Evolutionary conservation across 2,329 filamentous ascomycete genomes (phyloP).

Genomic region (Neofusicoccum umdonicola): DNA sequence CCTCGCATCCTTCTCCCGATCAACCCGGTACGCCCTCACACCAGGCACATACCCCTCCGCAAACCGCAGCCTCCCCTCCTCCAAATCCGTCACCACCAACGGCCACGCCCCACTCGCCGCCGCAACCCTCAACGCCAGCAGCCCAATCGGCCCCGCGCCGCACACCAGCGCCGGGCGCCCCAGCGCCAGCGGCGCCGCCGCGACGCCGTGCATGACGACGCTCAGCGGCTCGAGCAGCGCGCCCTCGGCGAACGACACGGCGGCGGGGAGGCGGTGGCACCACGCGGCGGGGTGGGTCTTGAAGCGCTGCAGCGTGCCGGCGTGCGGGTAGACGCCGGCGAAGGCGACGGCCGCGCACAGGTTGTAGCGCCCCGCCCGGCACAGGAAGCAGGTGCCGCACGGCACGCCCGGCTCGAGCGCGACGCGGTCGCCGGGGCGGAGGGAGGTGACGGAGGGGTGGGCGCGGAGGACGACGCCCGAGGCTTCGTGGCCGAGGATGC

Average conservation of each 20-base stretch:
- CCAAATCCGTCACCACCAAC: constrained; percentile 63
- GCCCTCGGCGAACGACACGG: constrained; percentile 57
- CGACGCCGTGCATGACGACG: constrained; percentile 62
- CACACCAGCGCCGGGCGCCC: constrained; percentile 58
- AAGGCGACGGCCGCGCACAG: constrained; percentile 63
- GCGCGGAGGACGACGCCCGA: constrained; percentile 59
- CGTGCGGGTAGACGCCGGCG: constrained; percentile 60
- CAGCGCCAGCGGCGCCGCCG: constrained; percentile 52
- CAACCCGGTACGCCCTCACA: constrained; percentile 55
- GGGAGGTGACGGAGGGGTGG: constrained; percentile 53
- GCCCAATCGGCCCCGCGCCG: constrained; percentile 64
- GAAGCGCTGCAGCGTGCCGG: constrained; percentile 61
- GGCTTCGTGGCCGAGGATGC: constrained; percentile 65
- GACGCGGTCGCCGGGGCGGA: constrained; percentile 60
- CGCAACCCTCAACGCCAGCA: constrained; percentile 60
- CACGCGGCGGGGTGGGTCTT: constrained; percentile 62
- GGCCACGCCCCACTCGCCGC: constrained; percentile 63
- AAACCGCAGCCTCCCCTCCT: constrained; percentile 56
- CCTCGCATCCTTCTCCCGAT: constrained; percentile 45
- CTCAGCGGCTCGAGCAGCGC: constrained; percentile 64
- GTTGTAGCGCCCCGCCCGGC: constrained; percentile 60
- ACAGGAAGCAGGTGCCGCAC: constrained; percentile 60
- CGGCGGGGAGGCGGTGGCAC: constrained; percentile 50
- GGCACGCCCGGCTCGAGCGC: constrained; percentile 66
- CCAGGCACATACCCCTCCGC: constrained; percentile 57